phyloP scores from a whole-genome alignment of 345 rosid genomes.

The Ricinus communis region DNA sequence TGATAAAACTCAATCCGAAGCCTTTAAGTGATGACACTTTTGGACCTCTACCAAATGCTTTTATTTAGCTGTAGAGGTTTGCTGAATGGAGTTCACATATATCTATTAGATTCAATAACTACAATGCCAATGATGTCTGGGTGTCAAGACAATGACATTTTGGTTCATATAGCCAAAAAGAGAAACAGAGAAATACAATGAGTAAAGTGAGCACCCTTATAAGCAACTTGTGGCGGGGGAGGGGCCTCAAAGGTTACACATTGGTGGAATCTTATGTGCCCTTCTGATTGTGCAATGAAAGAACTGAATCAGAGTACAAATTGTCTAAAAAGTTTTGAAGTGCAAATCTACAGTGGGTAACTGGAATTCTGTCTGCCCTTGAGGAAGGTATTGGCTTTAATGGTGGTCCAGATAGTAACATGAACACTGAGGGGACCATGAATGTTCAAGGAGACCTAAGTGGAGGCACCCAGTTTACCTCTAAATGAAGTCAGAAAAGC shows the following conservation, averaged over 20 bases:
- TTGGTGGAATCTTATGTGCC: not conserved
- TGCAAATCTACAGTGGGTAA: not conserved
- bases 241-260: not conserved
- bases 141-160: constrained; percentile 7
- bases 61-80: too few species aligned
- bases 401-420: not conserved
- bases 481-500: constrained; percentile 10
- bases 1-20: too few species aligned
- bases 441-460: not conserved
- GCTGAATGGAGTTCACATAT: too few species aligned
- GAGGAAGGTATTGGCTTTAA: not conserved
- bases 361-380: not conserved
- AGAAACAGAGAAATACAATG: not conserved
- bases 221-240: not conserved
- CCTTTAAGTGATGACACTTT: too few species aligned
- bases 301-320: not conserved
- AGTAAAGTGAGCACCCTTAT: not conserved
- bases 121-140: too few species aligned
- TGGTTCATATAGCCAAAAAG: not conserved
- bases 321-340: not conserved
- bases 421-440: not conserved
- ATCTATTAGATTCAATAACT: too few species aligned
- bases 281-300: not conserved
- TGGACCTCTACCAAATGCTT: too few species aligned
- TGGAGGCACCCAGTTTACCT: not conserved